A percentile compares a stretch with the other conserved stretches of the same genome.
These are phyloP conservation scores for Stagonosporopsis rhizophila DNA, from an alignment of 2,329 filamentous ascomycete species.

Conservation along the genomic window DNA sequence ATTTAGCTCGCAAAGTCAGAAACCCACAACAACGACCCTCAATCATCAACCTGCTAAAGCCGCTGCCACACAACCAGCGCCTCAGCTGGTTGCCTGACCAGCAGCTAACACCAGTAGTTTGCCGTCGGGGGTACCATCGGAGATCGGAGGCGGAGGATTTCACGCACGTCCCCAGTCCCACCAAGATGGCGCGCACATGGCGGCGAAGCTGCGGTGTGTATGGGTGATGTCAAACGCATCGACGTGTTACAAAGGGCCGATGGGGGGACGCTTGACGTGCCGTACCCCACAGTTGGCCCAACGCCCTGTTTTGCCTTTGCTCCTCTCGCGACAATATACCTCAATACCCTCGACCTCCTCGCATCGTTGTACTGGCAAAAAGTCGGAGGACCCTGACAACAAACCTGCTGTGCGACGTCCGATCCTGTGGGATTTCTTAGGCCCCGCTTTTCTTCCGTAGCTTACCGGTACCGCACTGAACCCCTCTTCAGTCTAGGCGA, in stretches of 20 bases:
- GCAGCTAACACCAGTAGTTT: background rate
- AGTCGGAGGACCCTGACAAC: too few relatives aligned
- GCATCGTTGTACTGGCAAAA: too few relatives aligned
- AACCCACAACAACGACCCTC: background rate
- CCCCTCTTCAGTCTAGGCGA: slow-evolving; percentile 11
- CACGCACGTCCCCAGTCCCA: background rate
- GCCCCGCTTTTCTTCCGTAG: slow-evolving; percentile 9
- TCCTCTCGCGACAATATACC: too few relatives aligned
- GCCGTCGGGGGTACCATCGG: slow-evolving; percentile 2
- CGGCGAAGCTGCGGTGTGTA: slow-evolving; percentile 17
- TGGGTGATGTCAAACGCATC: slow-evolving; percentile 2
- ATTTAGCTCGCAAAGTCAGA: background rate
- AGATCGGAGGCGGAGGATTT: slow-evolving; percentile 4
- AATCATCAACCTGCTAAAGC: background rate
- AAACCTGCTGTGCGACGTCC: too few relatives aligned
- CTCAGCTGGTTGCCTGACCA: background rate
- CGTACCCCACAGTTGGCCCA: background rate
- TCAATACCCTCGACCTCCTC: too few relatives aligned
- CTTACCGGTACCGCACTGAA: too few relatives aligned
- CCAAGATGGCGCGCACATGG: slow-evolving; percentile 5
- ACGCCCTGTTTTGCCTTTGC: background rate
- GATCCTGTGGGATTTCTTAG: too few relatives aligned
- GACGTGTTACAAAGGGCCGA: slow-evolving; percentile 14
- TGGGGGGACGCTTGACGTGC: background rate
- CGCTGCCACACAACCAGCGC: background rate